phyloP scores from a whole-genome alignment of 2,329 filamentous ascomycete genomes.

The Cordyceps farinosa region DNA sequence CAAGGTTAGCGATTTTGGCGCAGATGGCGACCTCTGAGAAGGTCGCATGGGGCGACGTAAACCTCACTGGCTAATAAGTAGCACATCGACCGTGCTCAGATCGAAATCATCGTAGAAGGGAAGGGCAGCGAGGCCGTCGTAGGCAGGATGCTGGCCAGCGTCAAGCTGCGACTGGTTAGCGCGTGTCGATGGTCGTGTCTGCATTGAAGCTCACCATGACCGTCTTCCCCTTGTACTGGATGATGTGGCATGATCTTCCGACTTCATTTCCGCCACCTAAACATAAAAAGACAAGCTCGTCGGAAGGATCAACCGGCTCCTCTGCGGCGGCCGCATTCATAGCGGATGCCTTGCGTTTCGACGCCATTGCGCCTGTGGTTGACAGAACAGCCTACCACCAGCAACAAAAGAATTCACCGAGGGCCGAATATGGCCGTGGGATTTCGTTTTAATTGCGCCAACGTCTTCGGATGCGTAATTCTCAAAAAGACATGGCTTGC shows the following conservation, averaged over 20 bases:
- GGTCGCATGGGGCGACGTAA: background rate
- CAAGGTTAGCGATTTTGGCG: slow-evolving; percentile 11
- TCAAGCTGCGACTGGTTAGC: slow-evolving; percentile 63
- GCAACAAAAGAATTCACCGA: background rate
- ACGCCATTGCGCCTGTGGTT: slow-evolving; percentile 57
- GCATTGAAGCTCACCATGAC: slow-evolving; percentile 69
- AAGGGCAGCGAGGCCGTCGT: slow-evolving; percentile 87
- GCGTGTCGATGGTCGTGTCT: background rate
- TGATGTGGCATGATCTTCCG: slow-evolving; percentile 92
- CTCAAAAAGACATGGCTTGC: background rate
- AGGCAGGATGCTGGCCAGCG: slow-evolving; percentile 93
- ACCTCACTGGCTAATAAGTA: slow-evolving; percentile 98
- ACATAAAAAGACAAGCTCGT: slow-evolving; percentile 91
- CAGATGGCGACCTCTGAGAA: background rate
- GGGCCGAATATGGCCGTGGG: background rate
- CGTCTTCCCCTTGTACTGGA: slow-evolving; percentile 98
- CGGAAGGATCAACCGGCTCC: slow-evolving; percentile 85
- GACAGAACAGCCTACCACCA: background rate
- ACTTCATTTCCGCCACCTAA: slow-evolving; percentile 96
- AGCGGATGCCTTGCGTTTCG: slow-evolving; percentile 82
- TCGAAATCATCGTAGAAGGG: slow-evolving; percentile 99
- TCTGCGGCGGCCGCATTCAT: slow-evolving; percentile 66
- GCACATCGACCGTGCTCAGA: slow-evolving; percentile 91
- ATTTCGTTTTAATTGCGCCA: background rate
- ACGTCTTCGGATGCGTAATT: background rate